Evolutionary conservation across 768 basidiomycete species (phyloP).

Genomic region (Hericium rajendrae): DNA sequence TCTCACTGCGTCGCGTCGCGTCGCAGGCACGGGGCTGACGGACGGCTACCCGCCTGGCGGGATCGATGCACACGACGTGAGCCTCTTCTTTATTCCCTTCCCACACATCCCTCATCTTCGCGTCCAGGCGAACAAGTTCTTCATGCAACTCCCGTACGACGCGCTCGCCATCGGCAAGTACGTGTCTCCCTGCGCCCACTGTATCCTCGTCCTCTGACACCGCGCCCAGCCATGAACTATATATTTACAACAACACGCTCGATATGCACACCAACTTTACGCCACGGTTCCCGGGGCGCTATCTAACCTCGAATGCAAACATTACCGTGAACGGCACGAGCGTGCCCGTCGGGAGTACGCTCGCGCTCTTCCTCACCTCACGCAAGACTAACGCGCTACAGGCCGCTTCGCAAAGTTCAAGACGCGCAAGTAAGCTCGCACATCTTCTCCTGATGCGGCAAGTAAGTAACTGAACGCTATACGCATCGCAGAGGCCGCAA

Average conservation of each 20-base stretch:
- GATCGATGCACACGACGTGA: constrained; percentile 62
- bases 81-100: constrained; percentile 7
- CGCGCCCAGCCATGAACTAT: constrained; percentile 64
- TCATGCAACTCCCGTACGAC: constrained; percentile 70
- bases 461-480: constrained; percentile 5
- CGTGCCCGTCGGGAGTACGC: constrained; percentile 36
- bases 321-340: constrained; percentile 53
- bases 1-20: background rate
- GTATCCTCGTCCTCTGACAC: background rate
- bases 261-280: constrained; percentile 68
- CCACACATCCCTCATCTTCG: background rate
- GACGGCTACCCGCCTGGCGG: constrained; percentile 67
- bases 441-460: background rate
- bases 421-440: constrained; percentile 48
- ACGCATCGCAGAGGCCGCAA: constrained; percentile 40
- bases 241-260: constrained; percentile 52
- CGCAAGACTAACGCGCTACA: constrained; percentile 9
- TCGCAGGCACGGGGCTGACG: constrained; percentile 59
- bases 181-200: constrained; percentile 16
- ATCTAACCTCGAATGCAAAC: constrained; percentile 79
- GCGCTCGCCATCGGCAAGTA: constrained; percentile 79
- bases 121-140: constrained; percentile 57
- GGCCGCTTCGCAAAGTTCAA: constrained; percentile 63
- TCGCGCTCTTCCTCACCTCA: background rate
- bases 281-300: constrained; percentile 57